Evolutionary conservation across 176 grass and related monocot species (phyloP).

Genomic region (Aegilops umbellulata): DNA sequence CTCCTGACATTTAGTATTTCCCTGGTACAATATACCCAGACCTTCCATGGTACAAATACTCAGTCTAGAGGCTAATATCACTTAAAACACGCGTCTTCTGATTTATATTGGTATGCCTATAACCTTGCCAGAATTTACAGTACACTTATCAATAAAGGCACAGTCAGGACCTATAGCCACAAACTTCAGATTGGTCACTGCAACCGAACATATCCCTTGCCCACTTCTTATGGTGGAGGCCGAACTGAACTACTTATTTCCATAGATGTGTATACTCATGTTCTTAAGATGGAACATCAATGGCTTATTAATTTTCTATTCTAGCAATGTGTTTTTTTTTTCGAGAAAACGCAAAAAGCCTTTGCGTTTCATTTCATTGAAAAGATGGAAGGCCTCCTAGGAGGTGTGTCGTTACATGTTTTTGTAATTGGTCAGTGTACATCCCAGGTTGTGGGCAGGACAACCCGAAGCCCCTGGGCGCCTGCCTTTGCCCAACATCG

Average conservation of each 20-base stretch:
- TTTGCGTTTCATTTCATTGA: too few relatives aligned
- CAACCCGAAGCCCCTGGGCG: too few relatives aligned
- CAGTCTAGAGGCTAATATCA: not conserved
- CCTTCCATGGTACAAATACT: not conserved
- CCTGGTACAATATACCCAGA: not conserved
- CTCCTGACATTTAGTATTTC: not conserved
- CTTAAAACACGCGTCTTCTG: conserved; percentile 6
- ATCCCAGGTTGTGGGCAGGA: too few relatives aligned
- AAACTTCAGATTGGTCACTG: not conserved
- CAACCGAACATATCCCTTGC: not conserved
- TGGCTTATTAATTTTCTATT: conserved; percentile 8
- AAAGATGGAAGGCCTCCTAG: too few relatives aligned
- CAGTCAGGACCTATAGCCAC: not conserved
- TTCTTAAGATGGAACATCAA: conserved; percentile 14
- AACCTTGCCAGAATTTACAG: not conserved
- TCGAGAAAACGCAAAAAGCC: too few relatives aligned
- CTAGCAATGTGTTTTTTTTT: not conserved
- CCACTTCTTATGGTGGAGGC: not conserved
- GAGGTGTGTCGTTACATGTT: too few relatives aligned
- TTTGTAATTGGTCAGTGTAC: too few relatives aligned
- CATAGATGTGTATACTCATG: not conserved
- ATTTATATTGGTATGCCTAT: not conserved
- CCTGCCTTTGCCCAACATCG: too few relatives aligned
- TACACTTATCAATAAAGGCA: not conserved
- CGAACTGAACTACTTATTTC: not conserved